These are phyloP conservation scores for Fusarium algeriense DNA, from an alignment of 2,329 filamentous ascomycete genomes.

Conservation along the genomic window DNA sequence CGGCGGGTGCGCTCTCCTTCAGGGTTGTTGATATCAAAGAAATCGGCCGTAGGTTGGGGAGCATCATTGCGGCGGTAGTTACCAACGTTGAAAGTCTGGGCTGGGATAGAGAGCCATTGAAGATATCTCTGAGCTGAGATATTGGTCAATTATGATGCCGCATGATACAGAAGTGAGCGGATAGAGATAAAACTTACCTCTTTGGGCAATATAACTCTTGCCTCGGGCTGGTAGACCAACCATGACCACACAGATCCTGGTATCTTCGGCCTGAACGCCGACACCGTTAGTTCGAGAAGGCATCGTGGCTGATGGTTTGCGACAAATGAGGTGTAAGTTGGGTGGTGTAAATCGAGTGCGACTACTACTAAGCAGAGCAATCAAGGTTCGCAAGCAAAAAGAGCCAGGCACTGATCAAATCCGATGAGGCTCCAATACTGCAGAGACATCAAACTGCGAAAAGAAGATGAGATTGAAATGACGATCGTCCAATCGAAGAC, in stretches of 20 bases:
- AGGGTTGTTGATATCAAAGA: constrained; percentile 91
- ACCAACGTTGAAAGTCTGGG: constrained; percentile 97
- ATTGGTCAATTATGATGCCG: constrained; percentile 22
- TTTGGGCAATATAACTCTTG: constrained; percentile 97
- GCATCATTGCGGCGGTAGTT: constrained; percentile 92
- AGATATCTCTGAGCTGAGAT: constrained; percentile 86
- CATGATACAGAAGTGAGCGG: neutral
- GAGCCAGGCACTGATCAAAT: constrained; percentile 25
- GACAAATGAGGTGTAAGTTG: constrained; percentile 1
- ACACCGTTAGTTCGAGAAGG: constrained; percentile 70
- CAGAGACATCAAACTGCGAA: constrained; percentile 43
- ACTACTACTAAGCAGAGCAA: constrained; percentile 33
- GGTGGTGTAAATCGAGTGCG: constrained; percentile 7
- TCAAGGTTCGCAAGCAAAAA: constrained; percentile 22
- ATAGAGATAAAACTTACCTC: constrained; percentile 72
- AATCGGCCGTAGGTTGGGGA: constrained; percentile 90
- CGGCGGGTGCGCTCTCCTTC: constrained; percentile 91
- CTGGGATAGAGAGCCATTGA: constrained; percentile 93
- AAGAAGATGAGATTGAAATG: neutral
- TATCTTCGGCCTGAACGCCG: constrained; percentile 91
- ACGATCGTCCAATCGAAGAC: neutral
- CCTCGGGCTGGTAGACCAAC: constrained; percentile 94
- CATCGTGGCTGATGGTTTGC: constrained; percentile 51
- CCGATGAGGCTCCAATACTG: constrained; percentile 43
- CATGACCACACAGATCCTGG: constrained; percentile 98